Base-by-base conservation (phyloP, 192 early-diverging fungal genomes). In the Umbelopsis sp. region DNA sequence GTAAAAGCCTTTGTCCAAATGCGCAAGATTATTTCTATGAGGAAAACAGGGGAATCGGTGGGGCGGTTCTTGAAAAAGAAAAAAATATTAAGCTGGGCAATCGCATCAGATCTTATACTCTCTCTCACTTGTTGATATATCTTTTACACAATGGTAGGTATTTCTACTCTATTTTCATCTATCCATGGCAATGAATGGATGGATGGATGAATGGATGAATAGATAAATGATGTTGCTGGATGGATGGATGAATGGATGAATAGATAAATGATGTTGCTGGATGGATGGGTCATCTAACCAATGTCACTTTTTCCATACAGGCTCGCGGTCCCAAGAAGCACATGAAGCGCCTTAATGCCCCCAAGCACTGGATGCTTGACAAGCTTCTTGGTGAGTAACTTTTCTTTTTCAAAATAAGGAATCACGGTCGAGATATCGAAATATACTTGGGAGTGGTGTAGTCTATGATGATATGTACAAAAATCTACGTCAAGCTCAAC, bases 351-450 rank as follows among this genome's bases (percentile, higher is more conserved):
- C 92, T 99, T 74, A 86, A 85, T 78, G 95, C 97, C 64, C 98
- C 98, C 84, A 95, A 95, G 90, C 96, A 98, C 91, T 99, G 98
- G 98, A 97, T 99, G 95, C 91, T 99, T 81, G 97, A 98, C 95
- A 99, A 99, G 86, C 93, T 99, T 74, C 55, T 61, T n/a, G 55
- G 55, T 61, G 27, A 61, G 55, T 61, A 61, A 16, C 25, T 4
- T 13, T 37, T 8, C 33, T 35, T 15, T 12, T 16, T 27, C 16
- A 15, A 18, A 61, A 27, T n/a, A n/a, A 35, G 30, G 7, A 27
- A 18, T 35, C 55, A 22, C 27, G 27, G 25, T 16, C 16, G 27
- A 37, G 16, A 27, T 61, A 61, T 35, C 18, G 55, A 16, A 18
- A 61, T 33, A 61, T 33, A 10, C 37, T 41, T 41, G 37, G 7